These are phyloP conservation scores for Sporothrix humicola DNA, from an alignment of 2,329 filamentous ascomycete species.

Conservation along the genomic window DNA sequence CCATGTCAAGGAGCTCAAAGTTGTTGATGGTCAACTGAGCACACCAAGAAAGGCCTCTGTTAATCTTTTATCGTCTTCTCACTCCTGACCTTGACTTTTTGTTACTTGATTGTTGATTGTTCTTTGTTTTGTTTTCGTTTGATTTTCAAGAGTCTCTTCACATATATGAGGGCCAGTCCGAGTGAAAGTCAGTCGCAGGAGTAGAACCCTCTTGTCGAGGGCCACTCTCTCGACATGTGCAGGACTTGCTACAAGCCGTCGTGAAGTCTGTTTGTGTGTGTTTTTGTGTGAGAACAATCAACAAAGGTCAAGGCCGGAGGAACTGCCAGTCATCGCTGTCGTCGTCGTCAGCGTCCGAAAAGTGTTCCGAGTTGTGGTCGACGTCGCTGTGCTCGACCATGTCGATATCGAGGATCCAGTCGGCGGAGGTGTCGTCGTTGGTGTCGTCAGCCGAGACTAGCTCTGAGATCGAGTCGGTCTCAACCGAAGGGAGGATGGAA, in stretches of 20 bases:
- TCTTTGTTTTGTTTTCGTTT: not conserved
- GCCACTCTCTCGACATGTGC: constrained; percentile 1
- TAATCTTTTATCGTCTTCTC: not conserved
- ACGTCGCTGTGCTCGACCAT: not conserved
- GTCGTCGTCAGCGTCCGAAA: not conserved
- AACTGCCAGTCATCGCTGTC: not conserved
- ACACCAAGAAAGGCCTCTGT: not conserved
- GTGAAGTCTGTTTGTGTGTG: not conserved
- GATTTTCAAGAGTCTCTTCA: not conserved
- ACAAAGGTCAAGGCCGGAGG: not conserved
- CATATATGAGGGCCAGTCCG: constrained; percentile 12
- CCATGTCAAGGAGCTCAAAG: constrained; percentile 22
- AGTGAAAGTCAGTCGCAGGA: constrained; percentile 6
- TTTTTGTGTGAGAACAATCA: not conserved
- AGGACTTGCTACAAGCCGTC: constrained; percentile 24
- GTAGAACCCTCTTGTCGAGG: not conserved
- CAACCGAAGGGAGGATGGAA: not conserved
- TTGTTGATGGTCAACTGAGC: not conserved
- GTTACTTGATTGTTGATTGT: not conserved
- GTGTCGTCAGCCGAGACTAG: not conserved
- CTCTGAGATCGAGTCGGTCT: too few species aligned
- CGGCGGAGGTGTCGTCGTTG: not conserved
- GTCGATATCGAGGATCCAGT: constrained; percentile 18
- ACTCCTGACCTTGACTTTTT: not conserved
- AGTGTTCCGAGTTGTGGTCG: not conserved